Conservation (phyloP, 768 basidiomycete genomes). For the Chlorophyllum brunneum region DNA sequence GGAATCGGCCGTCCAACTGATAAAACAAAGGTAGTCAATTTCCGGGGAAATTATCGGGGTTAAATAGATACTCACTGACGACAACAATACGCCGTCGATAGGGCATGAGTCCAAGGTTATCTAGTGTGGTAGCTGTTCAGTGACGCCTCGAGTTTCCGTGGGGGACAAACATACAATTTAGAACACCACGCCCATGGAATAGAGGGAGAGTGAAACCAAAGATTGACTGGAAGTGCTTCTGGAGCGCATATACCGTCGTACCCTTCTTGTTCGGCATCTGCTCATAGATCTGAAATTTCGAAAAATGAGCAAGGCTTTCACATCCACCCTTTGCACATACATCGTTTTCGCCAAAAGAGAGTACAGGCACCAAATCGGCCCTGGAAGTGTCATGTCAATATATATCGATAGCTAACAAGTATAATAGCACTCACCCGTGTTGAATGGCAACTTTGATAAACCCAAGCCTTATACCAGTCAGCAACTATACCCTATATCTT, state of each 20-base stretch:
- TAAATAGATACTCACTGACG: slow-evolving; percentile 69
- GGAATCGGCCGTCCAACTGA: slow-evolving; percentile 88
- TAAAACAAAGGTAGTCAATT: background rate
- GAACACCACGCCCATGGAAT: slow-evolving; percentile 93
- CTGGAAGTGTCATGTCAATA: slow-evolving; percentile 35
- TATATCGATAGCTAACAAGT: slow-evolving; percentile 4
- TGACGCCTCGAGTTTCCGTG: background rate
- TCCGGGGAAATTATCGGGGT: background rate
- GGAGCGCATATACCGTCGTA: slow-evolving; percentile 79
- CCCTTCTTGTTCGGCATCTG: slow-evolving; percentile 97
- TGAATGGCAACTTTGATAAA: slow-evolving; percentile 95
- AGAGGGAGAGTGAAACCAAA: slow-evolving; percentile 97
- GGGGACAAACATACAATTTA: slow-evolving; percentile 69
- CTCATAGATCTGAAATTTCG: slow-evolving; percentile 85
- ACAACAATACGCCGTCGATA: slow-evolving; percentile 94
- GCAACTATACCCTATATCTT: background rate
- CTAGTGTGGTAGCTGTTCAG: slow-evolving; percentile 32
- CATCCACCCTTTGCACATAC: slow-evolving; percentile 50
- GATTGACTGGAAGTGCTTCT: slow-evolving; percentile 86
- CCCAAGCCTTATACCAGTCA: slow-evolving; percentile 53
- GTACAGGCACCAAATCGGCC: slow-evolving; percentile 95
- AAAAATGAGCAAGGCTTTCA: too few relatives aligned
- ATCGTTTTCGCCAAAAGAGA: slow-evolving; percentile 98
- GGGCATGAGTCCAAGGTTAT: slow-evolving; percentile 94
- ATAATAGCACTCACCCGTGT: slow-evolving; percentile 77